These are phyloP conservation scores for Taiozyma onychis DNA, from an alignment of 1,139 yeast species.

Conservation along the genomic window DNA sequence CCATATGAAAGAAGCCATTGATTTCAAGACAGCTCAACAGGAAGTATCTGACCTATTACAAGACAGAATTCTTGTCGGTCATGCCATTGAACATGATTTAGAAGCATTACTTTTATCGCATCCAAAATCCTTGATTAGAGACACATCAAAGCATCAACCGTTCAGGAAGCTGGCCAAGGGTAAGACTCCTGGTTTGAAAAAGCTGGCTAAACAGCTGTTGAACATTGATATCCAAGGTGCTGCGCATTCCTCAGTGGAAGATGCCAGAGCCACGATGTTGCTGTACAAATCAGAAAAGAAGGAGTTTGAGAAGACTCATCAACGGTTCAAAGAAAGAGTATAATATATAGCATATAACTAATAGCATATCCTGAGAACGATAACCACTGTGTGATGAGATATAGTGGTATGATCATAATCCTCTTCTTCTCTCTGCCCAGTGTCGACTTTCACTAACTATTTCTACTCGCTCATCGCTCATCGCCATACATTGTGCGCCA, in stretches of 20 bases:
- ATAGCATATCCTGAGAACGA: background rate
- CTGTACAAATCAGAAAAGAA: constrained; percentile 56
- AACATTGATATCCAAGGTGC: constrained; percentile 64
- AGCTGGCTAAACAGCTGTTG: constrained; percentile 52
- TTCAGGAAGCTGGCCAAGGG: constrained; percentile 60
- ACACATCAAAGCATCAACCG: constrained; percentile 61
- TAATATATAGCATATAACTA: background rate
- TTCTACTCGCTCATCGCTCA: background rate
- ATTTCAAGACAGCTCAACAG: constrained; percentile 61
- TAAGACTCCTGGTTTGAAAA: constrained; percentile 67
- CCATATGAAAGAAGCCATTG: constrained; percentile 61
- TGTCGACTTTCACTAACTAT: too few relatives aligned
- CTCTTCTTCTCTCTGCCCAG: too few relatives aligned
- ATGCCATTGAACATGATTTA: constrained; percentile 77
- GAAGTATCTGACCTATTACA: constrained; percentile 44
- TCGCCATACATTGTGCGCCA: background rate
- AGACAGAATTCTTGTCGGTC: constrained; percentile 68
- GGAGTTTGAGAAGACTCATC: constrained; percentile 47
- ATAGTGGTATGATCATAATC: too few relatives aligned
- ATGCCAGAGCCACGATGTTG: constrained; percentile 84
- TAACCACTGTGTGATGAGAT: too few relatives aligned
- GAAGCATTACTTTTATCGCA: constrained; percentile 62
- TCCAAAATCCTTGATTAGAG: constrained; percentile 60
- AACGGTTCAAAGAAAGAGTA: constrained; percentile 6
- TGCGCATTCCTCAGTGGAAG: constrained; percentile 84